Evolutionary conservation across 2,329 filamentous ascomycete species (phyloP).

Genomic region (Chaetothyriales sp.): DNA sequence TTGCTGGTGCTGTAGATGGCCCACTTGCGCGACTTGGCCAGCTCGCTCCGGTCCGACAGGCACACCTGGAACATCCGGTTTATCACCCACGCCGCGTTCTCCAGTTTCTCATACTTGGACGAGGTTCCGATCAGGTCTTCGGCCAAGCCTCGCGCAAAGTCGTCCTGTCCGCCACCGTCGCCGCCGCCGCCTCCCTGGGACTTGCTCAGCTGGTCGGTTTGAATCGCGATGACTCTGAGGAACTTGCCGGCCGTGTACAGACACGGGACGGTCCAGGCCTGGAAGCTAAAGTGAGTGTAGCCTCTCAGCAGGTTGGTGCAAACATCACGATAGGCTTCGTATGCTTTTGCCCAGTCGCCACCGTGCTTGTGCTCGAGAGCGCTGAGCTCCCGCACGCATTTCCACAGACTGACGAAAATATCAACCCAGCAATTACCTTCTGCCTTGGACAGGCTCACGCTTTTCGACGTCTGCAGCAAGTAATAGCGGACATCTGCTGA

Average conservation of each 20-base stretch:
- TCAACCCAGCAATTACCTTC: constrained; percentile 75
- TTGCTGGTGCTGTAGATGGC: constrained; percentile 92
- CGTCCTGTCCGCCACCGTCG: constrained; percentile 9
- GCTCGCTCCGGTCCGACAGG: constrained; percentile 48
- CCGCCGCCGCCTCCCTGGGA: constrained; percentile 29
- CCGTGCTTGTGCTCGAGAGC: constrained; percentile 41
- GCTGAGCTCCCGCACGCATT: constrained; percentile 58
- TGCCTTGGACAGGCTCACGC: constrained; percentile 42
- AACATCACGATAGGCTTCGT: constrained; percentile 77
- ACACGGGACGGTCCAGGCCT: constrained; percentile 84
- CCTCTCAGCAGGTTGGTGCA: constrained; percentile 62
- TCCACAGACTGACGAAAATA: constrained; percentile 73
- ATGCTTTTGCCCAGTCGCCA: constrained; percentile 66
- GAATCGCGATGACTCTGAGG: constrained; percentile 74
- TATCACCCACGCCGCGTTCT: constrained; percentile 78
- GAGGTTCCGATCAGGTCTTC: constrained; percentile 68
- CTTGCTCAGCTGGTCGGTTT: constrained; percentile 60
- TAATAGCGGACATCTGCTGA: constrained; percentile 55
- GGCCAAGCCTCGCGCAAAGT: constrained; percentile 42
- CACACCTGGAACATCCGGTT: constrained; percentile 88
- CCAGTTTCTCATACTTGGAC: constrained; percentile 68
- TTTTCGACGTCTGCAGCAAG: constrained; percentile 49
- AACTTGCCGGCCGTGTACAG: constrained; percentile 80
- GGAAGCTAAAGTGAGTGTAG: constrained; percentile 60
- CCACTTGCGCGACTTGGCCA: constrained; percentile 92